Conservation (phyloP, 306 rosid genomes). For the Gillenia trifoliata region DNA sequence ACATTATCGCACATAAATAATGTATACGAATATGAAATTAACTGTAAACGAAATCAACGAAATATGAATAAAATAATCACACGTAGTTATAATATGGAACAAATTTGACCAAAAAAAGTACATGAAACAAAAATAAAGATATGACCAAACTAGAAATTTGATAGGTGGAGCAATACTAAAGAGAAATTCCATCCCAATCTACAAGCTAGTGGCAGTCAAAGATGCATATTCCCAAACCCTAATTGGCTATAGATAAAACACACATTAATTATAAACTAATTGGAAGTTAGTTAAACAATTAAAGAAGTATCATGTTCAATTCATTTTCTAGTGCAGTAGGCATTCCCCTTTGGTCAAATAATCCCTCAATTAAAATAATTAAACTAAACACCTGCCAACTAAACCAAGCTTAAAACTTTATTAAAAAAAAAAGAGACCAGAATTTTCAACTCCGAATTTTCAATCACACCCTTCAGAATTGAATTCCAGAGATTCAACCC, state of each 20-base stretch:
- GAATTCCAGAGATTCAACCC: background rate
- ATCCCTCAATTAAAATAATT: slow-evolving; percentile 2
- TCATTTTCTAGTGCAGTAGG: background rate
- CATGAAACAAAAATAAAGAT: too few relatives aligned
- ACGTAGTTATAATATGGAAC: too few relatives aligned
- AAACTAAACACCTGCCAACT: background rate
- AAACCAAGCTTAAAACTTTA: background rate
- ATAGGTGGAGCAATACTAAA: background rate
- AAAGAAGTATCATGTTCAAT: background rate
- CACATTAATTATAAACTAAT: background rate
- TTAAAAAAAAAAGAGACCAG: background rate
- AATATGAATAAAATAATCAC: too few relatives aligned
- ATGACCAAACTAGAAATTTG: background rate
- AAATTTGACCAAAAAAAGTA: too few relatives aligned
- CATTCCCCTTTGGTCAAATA: slow-evolving; percentile 14
- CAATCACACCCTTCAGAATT: background rate
- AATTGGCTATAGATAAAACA: background rate
- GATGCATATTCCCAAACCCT: background rate
- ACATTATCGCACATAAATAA: too few relatives aligned
- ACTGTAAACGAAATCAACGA: too few relatives aligned
- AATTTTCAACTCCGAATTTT: background rate
- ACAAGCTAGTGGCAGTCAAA: background rate
- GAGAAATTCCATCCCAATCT: background rate
- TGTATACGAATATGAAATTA: too few relatives aligned
- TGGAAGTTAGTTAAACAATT: background rate